phyloP scores from a whole-genome alignment of 805 yeast species.

The Candida golubevii region DNA sequence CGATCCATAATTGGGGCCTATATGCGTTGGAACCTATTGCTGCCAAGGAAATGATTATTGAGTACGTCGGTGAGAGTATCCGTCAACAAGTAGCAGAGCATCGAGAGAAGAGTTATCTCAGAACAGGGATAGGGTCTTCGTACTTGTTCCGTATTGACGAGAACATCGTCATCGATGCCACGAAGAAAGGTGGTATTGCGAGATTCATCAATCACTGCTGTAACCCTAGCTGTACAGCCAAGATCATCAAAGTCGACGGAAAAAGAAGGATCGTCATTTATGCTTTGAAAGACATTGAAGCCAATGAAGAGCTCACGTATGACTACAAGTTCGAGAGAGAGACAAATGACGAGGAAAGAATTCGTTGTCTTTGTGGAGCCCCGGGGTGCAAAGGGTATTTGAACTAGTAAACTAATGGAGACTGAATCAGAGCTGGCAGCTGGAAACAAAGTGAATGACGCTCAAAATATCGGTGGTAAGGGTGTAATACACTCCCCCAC shows the following conservation, averaged over 20 bases:
- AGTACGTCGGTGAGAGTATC: conserved; percentile 92
- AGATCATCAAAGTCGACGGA: conserved; percentile 92
- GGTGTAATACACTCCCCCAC: no score
- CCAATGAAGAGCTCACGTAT: conserved; percentile 90
- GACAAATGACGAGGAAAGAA: conserved; percentile 79
- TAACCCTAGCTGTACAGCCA: conserved; percentile 95
- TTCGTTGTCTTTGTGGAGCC: conserved; percentile 93
- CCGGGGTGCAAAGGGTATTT: conserved; percentile 89
- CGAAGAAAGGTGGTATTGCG: conserved; percentile 95
- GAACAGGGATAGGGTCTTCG: conserved; percentile 93
- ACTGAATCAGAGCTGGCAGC: no score
- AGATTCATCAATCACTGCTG: conserved; percentile 97
- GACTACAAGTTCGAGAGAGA: conserved; percentile 95
- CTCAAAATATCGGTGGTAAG: no score
- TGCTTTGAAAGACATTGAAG: conserved; percentile 81
- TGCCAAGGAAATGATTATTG: conserved; percentile 96
- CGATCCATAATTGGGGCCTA: conserved; percentile 97
- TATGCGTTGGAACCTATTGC: conserved; percentile 94
- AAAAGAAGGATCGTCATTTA: conserved; percentile 90
- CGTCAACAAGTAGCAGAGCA: conserved; percentile 93
- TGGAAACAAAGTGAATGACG: no score
- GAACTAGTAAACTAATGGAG: conserved; percentile 40
- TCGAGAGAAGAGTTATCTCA: conserved; percentile 78
- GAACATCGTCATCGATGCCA: conserved; percentile 93
- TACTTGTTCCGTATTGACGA: conserved; percentile 91